Evolutionary conservation across 2,329 filamentous ascomycete genomes (phyloP).

Genomic region (Trichoderma afroharzianum): DNA sequence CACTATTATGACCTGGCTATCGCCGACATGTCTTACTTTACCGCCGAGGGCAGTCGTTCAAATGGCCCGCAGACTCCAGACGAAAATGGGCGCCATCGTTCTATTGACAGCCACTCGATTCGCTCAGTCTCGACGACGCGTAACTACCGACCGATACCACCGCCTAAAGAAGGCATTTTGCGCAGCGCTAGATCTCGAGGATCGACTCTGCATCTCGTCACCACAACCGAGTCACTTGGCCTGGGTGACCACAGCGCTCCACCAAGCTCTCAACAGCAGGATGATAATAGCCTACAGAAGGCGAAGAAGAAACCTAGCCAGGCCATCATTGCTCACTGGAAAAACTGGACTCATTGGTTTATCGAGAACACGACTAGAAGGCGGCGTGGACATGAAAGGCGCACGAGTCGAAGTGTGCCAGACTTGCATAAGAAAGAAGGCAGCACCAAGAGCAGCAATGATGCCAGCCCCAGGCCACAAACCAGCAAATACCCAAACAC

Average conservation of each 20-base stretch:
- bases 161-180: constrained; percentile 75
- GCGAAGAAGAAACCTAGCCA: constrained; percentile 56
- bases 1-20: constrained; percentile 62
- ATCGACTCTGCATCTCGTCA: constrained; percentile 83
- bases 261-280: constrained; percentile 27
- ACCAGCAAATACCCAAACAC: constrained; percentile 54
- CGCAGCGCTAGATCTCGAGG: constrained; percentile 69
- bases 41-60: constrained; percentile 58
- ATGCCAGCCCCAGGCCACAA: constrained; percentile 56
- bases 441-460: constrained; percentile 45
- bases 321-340: constrained; percentile 58
- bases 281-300: constrained; percentile 39
- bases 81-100: constrained; percentile 57
- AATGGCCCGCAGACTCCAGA: constrained; percentile 30
- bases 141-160: constrained; percentile 70
- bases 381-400: constrained; percentile 45
- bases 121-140: constrained; percentile 74
- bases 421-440: constrained; percentile 52
- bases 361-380: constrained; percentile 56
- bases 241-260: constrained; percentile 26
- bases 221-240: constrained; percentile 53
- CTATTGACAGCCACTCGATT: constrained; percentile 74
- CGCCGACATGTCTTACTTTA: constrained; percentile 73
- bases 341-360: constrained; percentile 62
- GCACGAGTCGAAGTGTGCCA: constrained; percentile 56